Base-by-base conservation (phyloP, 306 rosid genomes). In the Ziziphus jujuba region DNA sequence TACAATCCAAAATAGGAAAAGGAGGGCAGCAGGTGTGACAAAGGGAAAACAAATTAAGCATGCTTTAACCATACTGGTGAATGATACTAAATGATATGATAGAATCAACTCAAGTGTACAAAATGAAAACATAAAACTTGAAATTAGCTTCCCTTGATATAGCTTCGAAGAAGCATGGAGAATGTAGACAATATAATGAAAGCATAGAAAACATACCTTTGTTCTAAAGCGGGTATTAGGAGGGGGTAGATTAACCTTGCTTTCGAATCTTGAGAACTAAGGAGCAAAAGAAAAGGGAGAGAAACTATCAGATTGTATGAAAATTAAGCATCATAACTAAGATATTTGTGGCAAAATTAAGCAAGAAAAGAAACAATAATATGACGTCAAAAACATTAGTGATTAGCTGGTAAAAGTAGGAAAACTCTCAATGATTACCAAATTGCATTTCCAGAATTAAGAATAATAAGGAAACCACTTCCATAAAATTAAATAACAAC, bases 241-340 rank as follows among this genome's bases (percentile, higher is more conserved):
- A 34, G 95, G 73, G 19, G 99, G 99, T 76, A 95, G 63, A 59
- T 95, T 72, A 95, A 72, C 75, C 86, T 86, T 40, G 96, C 92
- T 84, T 95, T 95, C 99, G 97, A 95, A 79, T 95, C 97, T 86
- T 95, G 99, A 8, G 97, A 95, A 71, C 99, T 95, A 65, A 40
- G 38, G 48, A 48, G 17, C 67, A 61, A 44, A 38, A 44, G 70
- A 61, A 62, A 59, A 0, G 6, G 22, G 0, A 22, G n/a, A 70
- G 3, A 3, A 74, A 9, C 11, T 5, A 5, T 50, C 2, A 50
- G 55, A 20, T 50, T 14, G 6, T 9, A 50, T 16, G 20, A 5
- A 16, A 14, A 71, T 55, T 19, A 66, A 52, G 38, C 43, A 33
- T 13, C 16, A 59, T 3, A 34, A 23, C 51, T 14, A 56, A 25